Base-by-base conservation (phyloP, 352 stramenopile genomes). In the Phytopythium delawarense region DNA sequence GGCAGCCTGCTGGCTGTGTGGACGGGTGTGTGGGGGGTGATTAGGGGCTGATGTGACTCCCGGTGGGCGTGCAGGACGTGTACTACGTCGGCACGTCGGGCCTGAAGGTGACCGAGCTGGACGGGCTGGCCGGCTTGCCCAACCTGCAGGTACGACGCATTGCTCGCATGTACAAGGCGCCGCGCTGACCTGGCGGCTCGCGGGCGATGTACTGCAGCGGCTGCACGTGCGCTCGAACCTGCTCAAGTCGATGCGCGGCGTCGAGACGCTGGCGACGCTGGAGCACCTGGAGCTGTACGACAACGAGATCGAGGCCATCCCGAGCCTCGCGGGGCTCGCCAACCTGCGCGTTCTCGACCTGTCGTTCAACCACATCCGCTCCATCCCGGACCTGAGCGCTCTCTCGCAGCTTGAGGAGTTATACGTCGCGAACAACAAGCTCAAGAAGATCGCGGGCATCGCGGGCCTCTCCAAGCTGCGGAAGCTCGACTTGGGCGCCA, bases 371-470 rank as follows among this genome's bases (percentile, higher is more conserved):
- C 80, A 93, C 42, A 98, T 99, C 78, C 87, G 95, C 25, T 67
- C 88, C 55, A 96, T 98, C 50, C 85, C 85, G 13, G 81, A 94
- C 40, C 65, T 92, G 59, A 79, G 69, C 61, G 76, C 85, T 56
- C 49, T 98, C 61, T 83, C 76, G 62, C 60, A 95, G 70, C 76
- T 99, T 5, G 71, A 96, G 58, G 91, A 97, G 66, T 75, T 97
- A 23, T 98, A 97, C 59, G 78, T 99, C 37, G 97, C 97, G 28
- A 98, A 98, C 75, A 99, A 99, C 85, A 99, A 99, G 75, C 80
- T 99, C 42, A 98, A 95, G 70, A 82, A 80, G 56, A 98, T 99
- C 64, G 75, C 86, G 35, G 96, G 97, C 21, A 62, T 99, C 25
- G 71, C 78, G 4, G 68, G 85, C 12, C 69, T 99, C 21, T 74